Evolutionary conservation across 495 filamentous ascomycete species (phyloP), one percentile per base, ranked within the genome.

Genomic region (Mytilinidion resinicola): DNA sequence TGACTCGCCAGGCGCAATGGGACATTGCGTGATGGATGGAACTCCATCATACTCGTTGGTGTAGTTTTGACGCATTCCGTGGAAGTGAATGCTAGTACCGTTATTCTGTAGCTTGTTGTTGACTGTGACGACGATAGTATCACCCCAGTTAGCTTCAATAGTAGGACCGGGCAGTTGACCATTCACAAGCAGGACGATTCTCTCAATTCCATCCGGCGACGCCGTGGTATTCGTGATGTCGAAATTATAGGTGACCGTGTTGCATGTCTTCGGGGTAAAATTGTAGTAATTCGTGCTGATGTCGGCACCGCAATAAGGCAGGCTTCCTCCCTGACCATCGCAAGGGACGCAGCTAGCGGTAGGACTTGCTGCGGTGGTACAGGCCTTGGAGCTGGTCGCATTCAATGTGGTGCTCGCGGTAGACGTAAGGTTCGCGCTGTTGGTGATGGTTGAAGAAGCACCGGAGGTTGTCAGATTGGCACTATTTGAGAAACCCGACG

Each of bases 51-150:
- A 61, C 14, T 73, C 67, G 60, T 74, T 80, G 6, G 71, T 78
- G 64, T 76, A 51, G 35, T 70, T 61, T 54, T 82, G 80, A 9
- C 79, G 73, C 17, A 81, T 66, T 9, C 80, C 78, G 59, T 82
- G 76, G 50, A 70, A 81, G 59, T 80, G 78, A 30, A 82, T 71
- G 20, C 65, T 72, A 7, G 77, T 80, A 10, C 74, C 74, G 49
- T 77, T 77, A 52, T 61, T 53, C 11, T 52, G 30, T 25, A 74
- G 38, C 5, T 55, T 49, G 60, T 74, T 74, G 38, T 52, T 68
- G 8, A 74, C 62, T 4, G 56, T 53, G 12, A 74, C 63, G 34
- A 66, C 57, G 34, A 74, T 56, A 11, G 61, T 70, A 55, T 74
- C 72, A 48, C 72, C 72, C 69, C 68, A 73, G 56, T 71, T 71